These are phyloP conservation scores for Ganoderma boninense DNA, from an alignment of 1,284 basidiomycete genomes.

Conservation along the genomic window DNA sequence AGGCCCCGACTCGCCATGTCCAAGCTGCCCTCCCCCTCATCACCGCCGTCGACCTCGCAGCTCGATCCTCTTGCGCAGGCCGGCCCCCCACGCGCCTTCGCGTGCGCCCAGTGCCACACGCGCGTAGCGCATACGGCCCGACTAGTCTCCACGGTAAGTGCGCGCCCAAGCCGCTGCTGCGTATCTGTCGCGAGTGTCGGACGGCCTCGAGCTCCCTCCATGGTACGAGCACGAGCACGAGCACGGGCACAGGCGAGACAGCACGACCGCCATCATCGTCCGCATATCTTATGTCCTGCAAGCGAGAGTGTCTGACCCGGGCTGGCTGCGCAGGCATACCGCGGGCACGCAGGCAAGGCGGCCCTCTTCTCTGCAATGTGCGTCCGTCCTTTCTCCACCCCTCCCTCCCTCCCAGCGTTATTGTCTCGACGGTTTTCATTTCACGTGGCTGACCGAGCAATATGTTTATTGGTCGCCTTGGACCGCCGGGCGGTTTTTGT, in stretches of 20 bases:
- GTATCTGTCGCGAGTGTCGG: neutral
- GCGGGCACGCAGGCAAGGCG: slow-evolving; percentile 42
- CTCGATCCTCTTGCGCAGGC: slow-evolving; percentile 10
- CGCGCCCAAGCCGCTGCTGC: neutral
- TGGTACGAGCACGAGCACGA: neutral
- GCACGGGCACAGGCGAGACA: neutral
- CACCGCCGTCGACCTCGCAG: slow-evolving; percentile 10
- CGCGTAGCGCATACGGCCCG: slow-evolving; percentile 27
- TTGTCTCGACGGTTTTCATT: neutral
- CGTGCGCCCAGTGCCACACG: slow-evolving; percentile 25
- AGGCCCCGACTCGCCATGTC: slow-evolving; percentile 11
- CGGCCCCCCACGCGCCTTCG: slow-evolving; percentile 26
- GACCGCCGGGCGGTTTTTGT: too few species aligned
- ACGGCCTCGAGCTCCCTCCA: neutral
- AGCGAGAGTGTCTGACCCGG: neutral
- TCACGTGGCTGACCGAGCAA: neutral
- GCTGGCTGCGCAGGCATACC: slow-evolving; percentile 34
- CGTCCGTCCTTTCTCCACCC: slow-evolving; percentile 38
- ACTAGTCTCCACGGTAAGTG: slow-evolving; percentile 29
- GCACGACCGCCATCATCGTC: too few species aligned
- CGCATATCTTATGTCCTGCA: too few species aligned
- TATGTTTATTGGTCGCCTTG: too few species aligned
- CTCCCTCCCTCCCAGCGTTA: neutral
- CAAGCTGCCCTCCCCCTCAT: slow-evolving; percentile 8
- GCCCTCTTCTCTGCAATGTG: slow-evolving; percentile 54